Evolutionary conservation across 306 rosid species (phyloP), one percentile per base, ranked within the genome.

Genomic region (Fragaria vesca): DNA sequence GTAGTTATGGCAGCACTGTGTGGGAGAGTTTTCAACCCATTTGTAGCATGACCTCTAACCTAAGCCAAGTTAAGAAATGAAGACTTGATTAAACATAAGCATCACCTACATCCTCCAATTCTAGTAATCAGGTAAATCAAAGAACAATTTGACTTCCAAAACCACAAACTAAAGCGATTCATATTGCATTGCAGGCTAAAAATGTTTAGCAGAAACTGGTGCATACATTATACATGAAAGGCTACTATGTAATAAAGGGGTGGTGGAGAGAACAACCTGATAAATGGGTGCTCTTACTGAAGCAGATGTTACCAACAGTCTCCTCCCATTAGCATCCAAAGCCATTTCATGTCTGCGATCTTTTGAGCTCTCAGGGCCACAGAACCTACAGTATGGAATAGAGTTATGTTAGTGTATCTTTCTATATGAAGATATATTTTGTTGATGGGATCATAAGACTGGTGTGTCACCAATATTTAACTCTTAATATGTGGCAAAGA

Each of bases 301-400:
- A 75, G 87, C 81, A 40, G 98, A 95, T 54, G 98, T 91, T 30
- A 86, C 86, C 87, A 95, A 86, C 43, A 95, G 93, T 79, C 96
- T 89, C 83, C 84, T 87, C 77, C 98, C 98, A 58, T 77, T 88
- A 69, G 93, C 89, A 87, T 95, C 97, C 79, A 95, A 86, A 76
- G 97, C 93, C 96, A 95, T 95, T 88, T 95, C 98, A 82, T 88
- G 97, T 88, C 93, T 89, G 83, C 76, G 80, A 81, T 77, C 82
- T 78, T 86, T 80, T 58, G 90, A 88, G 83, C 84, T 85, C 73
- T 69, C 84, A 5, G 93, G 90, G 47, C 87, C 92, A 67, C 91
- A 89, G 71, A 87, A 87, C 87, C 98, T 94, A 77, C 47, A 76
- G 66, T 69, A 80, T 12, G 62, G 50, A 46, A 32, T 8, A 47